A percentile compares a stretch with the other conserved stretches of the same genome.
Conservation (phyloP, 1,284 basidiomycete genomes). For the Leccinum huronense region DNA sequence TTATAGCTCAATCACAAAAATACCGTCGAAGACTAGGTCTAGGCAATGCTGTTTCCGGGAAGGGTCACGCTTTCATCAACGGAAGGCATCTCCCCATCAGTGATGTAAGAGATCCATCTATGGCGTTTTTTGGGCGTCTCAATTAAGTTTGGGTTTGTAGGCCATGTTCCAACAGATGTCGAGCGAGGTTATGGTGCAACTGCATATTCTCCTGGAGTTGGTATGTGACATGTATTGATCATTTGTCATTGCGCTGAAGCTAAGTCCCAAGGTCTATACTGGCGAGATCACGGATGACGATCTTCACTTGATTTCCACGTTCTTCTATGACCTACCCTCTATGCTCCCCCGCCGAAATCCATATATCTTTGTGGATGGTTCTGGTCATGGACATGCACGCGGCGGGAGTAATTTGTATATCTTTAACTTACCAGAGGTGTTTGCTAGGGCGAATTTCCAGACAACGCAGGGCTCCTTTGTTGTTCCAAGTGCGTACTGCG, state of each 20-base stretch:
- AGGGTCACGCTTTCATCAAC: conserved; percentile 81
- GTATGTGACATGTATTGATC: conserved; percentile 37
- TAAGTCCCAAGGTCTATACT: conserved; percentile 55
- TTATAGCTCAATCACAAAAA: conserved; percentile 43
- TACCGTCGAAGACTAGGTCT: conserved; percentile 59
- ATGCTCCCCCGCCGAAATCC: conserved; percentile 69
- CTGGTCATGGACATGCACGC: conserved; percentile 18
- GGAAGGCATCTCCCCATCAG: conserved; percentile 75
- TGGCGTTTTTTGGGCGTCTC: neutral
- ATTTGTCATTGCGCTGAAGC: conserved; percentile 7
- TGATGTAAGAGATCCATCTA: conserved; percentile 53
- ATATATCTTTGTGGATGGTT: conserved; percentile 56
- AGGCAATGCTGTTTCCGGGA: conserved; percentile 19
- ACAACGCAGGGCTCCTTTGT: conserved; percentile 24
- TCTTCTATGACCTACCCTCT: conserved; percentile 88
- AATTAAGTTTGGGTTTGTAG: conserved; percentile 38
- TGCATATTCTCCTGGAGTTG: conserved; percentile 71
- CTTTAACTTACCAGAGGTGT: conserved; percentile 31
- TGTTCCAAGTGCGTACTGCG: conserved; percentile 24
- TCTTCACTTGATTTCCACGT: conserved; percentile 55
- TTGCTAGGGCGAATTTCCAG: conserved; percentile 22
- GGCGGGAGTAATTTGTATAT: conserved; percentile 20
- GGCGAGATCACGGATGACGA: conserved; percentile 61
- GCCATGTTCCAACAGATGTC: conserved; percentile 68
- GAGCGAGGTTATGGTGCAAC: conserved; percentile 56